Evolutionary conservation across 1,139 yeast genomes (phyloP), one percentile per base, ranked within the genome.

Genomic region (Saccharomyces hybrid): DNA sequence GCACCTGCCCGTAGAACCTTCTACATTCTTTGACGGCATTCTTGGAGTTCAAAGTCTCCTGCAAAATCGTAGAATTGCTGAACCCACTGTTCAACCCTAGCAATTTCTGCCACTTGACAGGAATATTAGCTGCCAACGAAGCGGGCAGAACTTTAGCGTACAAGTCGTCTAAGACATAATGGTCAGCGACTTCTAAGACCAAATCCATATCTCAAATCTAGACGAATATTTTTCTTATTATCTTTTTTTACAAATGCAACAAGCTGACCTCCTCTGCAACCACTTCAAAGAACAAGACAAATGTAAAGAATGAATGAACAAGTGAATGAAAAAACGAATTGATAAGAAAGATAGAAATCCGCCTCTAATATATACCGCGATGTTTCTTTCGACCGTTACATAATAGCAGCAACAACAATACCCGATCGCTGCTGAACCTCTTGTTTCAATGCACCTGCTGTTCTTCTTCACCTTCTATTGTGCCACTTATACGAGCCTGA

Each of bases 151-250:
- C 55, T 34, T 70, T 70, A 16, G 97, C 88, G 64, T 88, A 91
- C 11, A 80, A 74, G 68, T 75, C 76, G 72, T 91, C 99, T 52
- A 91, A 79, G 47, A 82, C 65, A 62, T 73, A 85, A 55, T 86
- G 78, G 72, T 91, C 99, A 54, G 77, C 73, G 42, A 82, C 75
- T 72, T 91, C 99, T 56, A 93, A 77, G 44, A 89, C 90, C 67
- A 91, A 75, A 84, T 91, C 99, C 99, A 91, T 91, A 55, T 29
- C 55, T 47, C 16, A 27, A 46, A 46, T 26, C 29, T 25, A 53
- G 41, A 25, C 42, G 34, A 32, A 23, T 50, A 11, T 6, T 32
- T 13, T 31, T 20, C 16, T 48, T 48, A 8, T 8, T 34, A 13
- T 34, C 25, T 23, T 32, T 23, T 34, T 34, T 20, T 11, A 6